phyloP scores from a whole-genome alignment of 805 yeast genomes.

The Myxozyma geophila region DNA sequence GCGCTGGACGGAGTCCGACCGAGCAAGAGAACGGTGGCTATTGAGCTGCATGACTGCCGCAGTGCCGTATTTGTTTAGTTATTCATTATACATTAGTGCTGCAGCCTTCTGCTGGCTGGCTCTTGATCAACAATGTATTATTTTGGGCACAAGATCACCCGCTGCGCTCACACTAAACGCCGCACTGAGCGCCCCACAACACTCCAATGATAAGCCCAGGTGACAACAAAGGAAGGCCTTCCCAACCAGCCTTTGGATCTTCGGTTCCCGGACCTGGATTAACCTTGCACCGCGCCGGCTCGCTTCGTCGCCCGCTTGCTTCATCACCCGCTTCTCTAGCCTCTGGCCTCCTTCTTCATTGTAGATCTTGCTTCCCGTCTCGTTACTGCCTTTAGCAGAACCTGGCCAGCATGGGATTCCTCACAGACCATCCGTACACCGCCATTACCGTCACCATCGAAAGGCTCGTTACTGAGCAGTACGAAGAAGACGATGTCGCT shows the following conservation, averaged over 20 bases:
- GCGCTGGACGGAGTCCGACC: no score
- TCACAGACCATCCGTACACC: slow-evolving; percentile 49
- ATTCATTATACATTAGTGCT: neutral
- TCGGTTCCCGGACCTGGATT: no score
- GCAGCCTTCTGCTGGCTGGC: neutral
- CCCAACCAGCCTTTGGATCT: no score
- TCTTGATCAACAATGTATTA: neutral
- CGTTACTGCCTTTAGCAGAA: neutral
- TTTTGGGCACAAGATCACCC: neutral
- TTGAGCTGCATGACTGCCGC: neutral
- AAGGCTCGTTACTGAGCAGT: slow-evolving; percentile 44
- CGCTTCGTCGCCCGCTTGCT: neutral
- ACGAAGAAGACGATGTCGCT: slow-evolving; percentile 47
- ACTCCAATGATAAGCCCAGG: neutral
- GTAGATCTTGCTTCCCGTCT: neutral
- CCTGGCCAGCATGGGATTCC: slow-evolving; percentile 27
- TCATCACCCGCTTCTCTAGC: neutral
- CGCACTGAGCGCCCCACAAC: neutral
- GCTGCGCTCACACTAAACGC: neutral
- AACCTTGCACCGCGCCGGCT: neutral
- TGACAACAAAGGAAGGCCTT: neutral
- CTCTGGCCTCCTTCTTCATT: neutral
- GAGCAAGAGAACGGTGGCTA: no score
- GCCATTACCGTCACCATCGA: slow-evolving; percentile 51
- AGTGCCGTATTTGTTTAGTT: neutral